phyloP scores from a whole-genome alignment of 1,284 basidiomycete genomes.

The Cutaneotrichosporon sp. region DNA sequence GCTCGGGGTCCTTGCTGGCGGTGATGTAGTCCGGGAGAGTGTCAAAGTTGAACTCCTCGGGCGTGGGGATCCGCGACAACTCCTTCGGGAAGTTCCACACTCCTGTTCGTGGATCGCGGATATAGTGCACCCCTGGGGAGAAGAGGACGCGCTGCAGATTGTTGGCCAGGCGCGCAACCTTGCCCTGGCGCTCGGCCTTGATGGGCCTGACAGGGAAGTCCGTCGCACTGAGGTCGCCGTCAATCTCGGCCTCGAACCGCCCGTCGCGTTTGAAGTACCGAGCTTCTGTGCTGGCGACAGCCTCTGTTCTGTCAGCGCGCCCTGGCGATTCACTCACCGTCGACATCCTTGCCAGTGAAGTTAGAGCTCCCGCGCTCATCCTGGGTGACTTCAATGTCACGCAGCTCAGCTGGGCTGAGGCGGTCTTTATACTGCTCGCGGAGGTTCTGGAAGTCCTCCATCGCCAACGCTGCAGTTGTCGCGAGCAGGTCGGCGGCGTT shows the following conservation, averaged over 20 bases:
- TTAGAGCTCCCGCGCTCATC: background rate
- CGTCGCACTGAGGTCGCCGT: background rate
- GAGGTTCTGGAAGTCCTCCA: background rate
- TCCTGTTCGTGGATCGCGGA: conserved; percentile 80
- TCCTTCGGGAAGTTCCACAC: conserved; percentile 83
- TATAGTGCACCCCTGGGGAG: conserved; percentile 89
- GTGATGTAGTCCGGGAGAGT: conserved; percentile 74
- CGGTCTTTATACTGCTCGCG: background rate
- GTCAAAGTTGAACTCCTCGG: conserved; percentile 89
- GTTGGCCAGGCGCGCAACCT: conserved; percentile 70
- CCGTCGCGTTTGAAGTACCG: conserved; percentile 3
- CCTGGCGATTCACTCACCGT: conserved; percentile 9
- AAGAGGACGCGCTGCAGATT: conserved; percentile 80
- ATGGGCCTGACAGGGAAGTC: conserved; percentile 27
- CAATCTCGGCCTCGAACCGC: background rate
- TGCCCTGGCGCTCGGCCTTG: conserved; percentile 52
- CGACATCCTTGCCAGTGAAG: background rate
- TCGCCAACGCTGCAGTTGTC: background rate
- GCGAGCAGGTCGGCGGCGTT: background rate
- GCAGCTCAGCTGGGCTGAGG: background rate
- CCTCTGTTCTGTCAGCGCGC: background rate
- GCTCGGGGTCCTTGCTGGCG: conserved; percentile 76
- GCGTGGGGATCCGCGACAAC: conserved; percentile 69
- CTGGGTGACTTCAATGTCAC: background rate
- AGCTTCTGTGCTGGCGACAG: background rate